These are phyloP conservation scores for Aspergillus sp. DNA, from an alignment of 2,329 filamentous ascomycete species.

Conservation along the genomic window DNA sequence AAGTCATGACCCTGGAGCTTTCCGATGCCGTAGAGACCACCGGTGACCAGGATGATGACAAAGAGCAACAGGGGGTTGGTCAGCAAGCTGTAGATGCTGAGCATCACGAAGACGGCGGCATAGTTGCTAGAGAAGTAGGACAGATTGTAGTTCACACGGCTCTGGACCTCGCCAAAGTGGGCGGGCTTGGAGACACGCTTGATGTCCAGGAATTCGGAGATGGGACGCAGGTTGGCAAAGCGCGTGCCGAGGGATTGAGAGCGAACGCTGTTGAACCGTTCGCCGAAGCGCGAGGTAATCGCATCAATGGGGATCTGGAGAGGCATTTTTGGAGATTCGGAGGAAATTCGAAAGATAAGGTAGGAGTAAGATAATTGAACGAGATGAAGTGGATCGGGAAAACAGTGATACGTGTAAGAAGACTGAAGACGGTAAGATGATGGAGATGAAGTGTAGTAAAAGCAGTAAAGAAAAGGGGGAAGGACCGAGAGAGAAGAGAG, in stretches of 20 bases:
- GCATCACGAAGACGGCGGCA: slow-evolving; percentile 87
- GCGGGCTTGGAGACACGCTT: slow-evolving; percentile 93
- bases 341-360: background rate
- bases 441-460: slow-evolving; percentile 6
- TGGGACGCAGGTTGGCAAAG: slow-evolving; percentile 87
- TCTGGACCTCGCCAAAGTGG: slow-evolving; percentile 88
- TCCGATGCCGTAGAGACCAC: slow-evolving; percentile 87
- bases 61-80: slow-evolving; percentile 86
- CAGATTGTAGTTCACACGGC: slow-evolving; percentile 94
- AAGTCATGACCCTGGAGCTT: slow-evolving; percentile 87
- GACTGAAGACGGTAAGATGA: slow-evolving; percentile 1
- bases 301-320: slow-evolving; percentile 92
- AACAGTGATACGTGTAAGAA: background rate
- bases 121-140: slow-evolving; percentile 99
- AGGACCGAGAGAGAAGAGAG: background rate
- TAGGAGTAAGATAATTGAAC: background rate
- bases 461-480: slow-evolving; percentile 7
- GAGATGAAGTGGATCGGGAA: background rate
- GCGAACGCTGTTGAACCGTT: slow-evolving; percentile 82
- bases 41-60: slow-evolving; percentile 83
- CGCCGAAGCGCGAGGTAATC: slow-evolving; percentile 87
- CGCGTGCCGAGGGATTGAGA: slow-evolving; percentile 75
- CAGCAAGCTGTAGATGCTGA: slow-evolving; percentile 91
- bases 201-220: slow-evolving; percentile 93
- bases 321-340: slow-evolving; percentile 65